A percentile compares a stretch with the other conserved stretches of the same genome.
phyloP scores from a whole-genome alignment of 2,329 filamentous ascomycete genomes.

The Colletotrichum gigasporum region DNA sequence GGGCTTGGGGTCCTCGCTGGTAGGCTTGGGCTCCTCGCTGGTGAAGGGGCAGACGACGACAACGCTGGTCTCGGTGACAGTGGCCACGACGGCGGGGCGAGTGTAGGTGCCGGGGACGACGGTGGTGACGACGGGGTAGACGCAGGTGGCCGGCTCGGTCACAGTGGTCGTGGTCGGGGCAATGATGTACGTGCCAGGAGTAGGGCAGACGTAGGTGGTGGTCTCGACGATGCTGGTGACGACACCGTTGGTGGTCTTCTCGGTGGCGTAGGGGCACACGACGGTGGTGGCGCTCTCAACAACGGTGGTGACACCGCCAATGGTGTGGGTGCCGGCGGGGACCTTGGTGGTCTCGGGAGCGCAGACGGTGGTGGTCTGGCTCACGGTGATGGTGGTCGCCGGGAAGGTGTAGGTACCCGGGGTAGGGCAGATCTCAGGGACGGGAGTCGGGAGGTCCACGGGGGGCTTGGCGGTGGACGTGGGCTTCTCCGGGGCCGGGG shows the following conservation, averaged over 20 bases:
- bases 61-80: slow-evolving; percentile 73
- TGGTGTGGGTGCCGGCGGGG: slow-evolving; percentile 71
- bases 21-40: slow-evolving; percentile 43
- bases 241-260: slow-evolving; percentile 65
- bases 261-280: slow-evolving; percentile 75
- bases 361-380: slow-evolving; percentile 73
- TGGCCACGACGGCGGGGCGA: slow-evolving; percentile 71
- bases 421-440: slow-evolving; percentile 65
- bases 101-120: slow-evolving; percentile 79
- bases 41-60: slow-evolving; percentile 78
- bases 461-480: slow-evolving; percentile 53
- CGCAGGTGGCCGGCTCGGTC: slow-evolving; percentile 61
- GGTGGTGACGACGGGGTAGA: slow-evolving; percentile 72
- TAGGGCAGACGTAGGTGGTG: slow-evolving; percentile 79
- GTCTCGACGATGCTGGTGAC: slow-evolving; percentile 74
- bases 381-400: slow-evolving; percentile 75
- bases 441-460: slow-evolving; percentile 61
- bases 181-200: slow-evolving; percentile 80
- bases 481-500: slow-evolving; percentile 36
- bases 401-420: slow-evolving; percentile 81
- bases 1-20: slow-evolving; percentile 37
- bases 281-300: slow-evolving; percentile 74
- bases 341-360: slow-evolving; percentile 70
- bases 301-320: slow-evolving; percentile 78
- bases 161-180: slow-evolving; percentile 72